Percentiles rank a stretch among this genome's conserved stretches.
These are phyloP conservation scores for Geranomyces variabilis DNA, from an alignment of 192 early-diverging fungal species.

Conservation along the genomic window DNA sequence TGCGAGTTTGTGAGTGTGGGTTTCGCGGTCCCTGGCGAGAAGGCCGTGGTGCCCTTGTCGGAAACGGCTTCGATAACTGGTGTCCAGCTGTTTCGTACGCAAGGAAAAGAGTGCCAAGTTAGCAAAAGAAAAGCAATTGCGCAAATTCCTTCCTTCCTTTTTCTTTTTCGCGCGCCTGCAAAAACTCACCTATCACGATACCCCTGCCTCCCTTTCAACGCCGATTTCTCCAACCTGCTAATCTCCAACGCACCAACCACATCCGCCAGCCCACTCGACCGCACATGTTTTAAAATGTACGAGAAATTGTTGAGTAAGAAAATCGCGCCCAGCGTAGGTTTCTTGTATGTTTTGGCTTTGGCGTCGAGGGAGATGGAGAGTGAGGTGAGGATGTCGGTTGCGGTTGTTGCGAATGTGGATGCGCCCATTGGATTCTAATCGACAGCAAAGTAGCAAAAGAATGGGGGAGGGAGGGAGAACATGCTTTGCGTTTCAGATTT, in stretches of 20 bases:
- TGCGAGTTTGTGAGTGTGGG: slow-evolving; percentile 65
- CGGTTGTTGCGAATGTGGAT: slow-evolving; percentile 29
- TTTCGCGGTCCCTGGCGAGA: slow-evolving; percentile 59
- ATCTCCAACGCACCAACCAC: slow-evolving; percentile 55
- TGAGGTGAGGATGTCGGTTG: slow-evolving; percentile 49
- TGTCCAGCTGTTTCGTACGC: slow-evolving; percentile 63
- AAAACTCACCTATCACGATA: slow-evolving; percentile 52
- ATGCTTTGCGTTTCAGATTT: background rate
- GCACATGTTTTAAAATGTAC: slow-evolving; percentile 70
- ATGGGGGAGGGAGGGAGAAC: too few relatives aligned
- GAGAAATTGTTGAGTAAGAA: slow-evolving; percentile 87
- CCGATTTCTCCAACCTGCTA: slow-evolving; percentile 56
- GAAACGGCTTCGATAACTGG: slow-evolving; percentile 74
- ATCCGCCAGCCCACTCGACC: slow-evolving; percentile 50
- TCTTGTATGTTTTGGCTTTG: slow-evolving; percentile 75
- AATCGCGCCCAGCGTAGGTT: slow-evolving; percentile 62
- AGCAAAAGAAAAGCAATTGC: background rate
- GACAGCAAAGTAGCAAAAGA: slow-evolving; percentile 4
- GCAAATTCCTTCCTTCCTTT: background rate
- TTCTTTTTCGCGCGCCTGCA: background rate
- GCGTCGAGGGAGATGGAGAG: slow-evolving; percentile 63
- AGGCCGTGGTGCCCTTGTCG: slow-evolving; percentile 61
- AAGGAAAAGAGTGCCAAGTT: too few relatives aligned
- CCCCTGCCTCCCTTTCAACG: slow-evolving; percentile 51
- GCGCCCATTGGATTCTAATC: slow-evolving; percentile 22